Evolutionary conservation across 192 early-diverging fungal species (phyloP), one percentile per base, ranked within the genome.

Genomic region (Chytriomyces hyalinus): DNA sequence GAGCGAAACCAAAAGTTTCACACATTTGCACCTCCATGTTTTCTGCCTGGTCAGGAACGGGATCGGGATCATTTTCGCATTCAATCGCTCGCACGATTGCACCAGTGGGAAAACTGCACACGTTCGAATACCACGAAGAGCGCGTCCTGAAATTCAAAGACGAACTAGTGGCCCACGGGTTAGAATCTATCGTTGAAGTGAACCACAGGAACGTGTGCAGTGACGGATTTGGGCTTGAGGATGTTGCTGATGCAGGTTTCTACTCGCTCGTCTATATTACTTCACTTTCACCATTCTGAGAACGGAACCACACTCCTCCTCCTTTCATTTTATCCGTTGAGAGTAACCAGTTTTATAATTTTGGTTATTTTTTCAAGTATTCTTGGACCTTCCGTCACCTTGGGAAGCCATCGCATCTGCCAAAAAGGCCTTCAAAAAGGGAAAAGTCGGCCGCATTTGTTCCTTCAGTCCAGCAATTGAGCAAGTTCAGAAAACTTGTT

Each of bases 41-140:
- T 53, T 74, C 15, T 26, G 10, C 8, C 6, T 59, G 15, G 49
- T 7, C 43, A 84, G 91, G 93, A 45, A 99, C 97, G 6, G 97
- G 97, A 24, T 93, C 92, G 49, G 97, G 95, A n/a, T 99, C 97
- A 9, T 98, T 99, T 71, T 97, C 97, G 15, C 97, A 99, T 79
- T 95, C 95, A 9, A 91, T 98, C 62, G 94, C 92, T 0, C 88
- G 96, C 15, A 94, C 93, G 0, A 87, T 98, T 57, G 93, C 92
- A 5, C 95, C 96, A 3, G 87, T 84, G 0, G 97, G 97, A 7
- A 92, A 93, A 57, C 78, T 99, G n/a, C 95, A 92, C 82, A 92
- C 95, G 9, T 99, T 96, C 73, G 97, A 99, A 78, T 99, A 93
- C 82, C 96, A 96, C 80, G 89, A 91, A 80, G 85, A 92, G 43